phyloP scores from a whole-genome alignment of 352 stramenopile genomes.

The Phytopythium vexans region DNA sequence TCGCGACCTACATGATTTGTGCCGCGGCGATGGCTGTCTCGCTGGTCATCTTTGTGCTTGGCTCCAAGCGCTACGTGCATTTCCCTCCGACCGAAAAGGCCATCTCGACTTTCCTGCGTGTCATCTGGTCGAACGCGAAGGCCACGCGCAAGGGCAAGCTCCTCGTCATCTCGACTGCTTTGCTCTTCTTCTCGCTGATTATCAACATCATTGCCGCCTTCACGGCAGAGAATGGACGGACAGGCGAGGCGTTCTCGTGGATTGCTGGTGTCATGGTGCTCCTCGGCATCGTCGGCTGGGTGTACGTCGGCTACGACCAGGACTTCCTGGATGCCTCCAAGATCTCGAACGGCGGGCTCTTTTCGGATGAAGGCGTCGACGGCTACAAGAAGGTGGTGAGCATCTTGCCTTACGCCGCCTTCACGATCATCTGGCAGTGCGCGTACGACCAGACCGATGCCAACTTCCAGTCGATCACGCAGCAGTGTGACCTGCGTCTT shows the following conservation, averaged over 20 bases:
- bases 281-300: slow-evolving; percentile 36
- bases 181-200: slow-evolving; percentile 33
- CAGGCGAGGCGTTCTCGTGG: slow-evolving; percentile 40
- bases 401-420: slow-evolving; percentile 47
- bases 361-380: slow-evolving; percentile 34
- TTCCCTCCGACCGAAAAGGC: slow-evolving; percentile 23
- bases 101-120: slow-evolving; percentile 35
- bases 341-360: slow-evolving; percentile 29
- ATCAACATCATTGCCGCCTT: slow-evolving; percentile 62
- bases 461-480: slow-evolving; percentile 65
- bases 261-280: slow-evolving; percentile 30
- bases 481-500: slow-evolving; percentile 52
- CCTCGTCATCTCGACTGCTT: slow-evolving; percentile 21
- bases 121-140: slow-evolving; percentile 19
- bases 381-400: slow-evolving; percentile 54
- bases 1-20: no score
- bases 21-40: slow-evolving; percentile 31
- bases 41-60: slow-evolving; percentile 28
- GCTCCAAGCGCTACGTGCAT: slow-evolving; percentile 42
- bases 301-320: slow-evolving; percentile 35
- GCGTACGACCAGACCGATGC: slow-evolving; percentile 54
- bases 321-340: slow-evolving; percentile 47
- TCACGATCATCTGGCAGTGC: slow-evolving; percentile 58
- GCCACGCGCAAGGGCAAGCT: slow-evolving; percentile 23
- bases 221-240: slow-evolving; percentile 18